Evolutionary conservation across 75 land plant genomes (phyloP), one percentile per base, ranked within the genome.

Genomic region (Adiantum capillusveneris): DNA sequence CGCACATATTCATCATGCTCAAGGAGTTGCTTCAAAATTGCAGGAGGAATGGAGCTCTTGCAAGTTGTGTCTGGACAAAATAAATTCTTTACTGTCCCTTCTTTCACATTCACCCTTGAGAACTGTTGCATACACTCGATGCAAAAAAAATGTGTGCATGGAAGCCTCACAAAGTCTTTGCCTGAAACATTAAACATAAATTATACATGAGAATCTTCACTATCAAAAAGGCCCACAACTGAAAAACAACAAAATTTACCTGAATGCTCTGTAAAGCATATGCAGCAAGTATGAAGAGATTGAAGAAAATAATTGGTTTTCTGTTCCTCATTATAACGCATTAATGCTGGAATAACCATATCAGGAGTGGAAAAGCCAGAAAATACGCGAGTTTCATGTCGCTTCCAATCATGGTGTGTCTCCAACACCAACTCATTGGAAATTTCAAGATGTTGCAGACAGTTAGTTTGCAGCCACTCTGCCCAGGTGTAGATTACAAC

Each of bases 91-190:
- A 88, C 76, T 1, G 79, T 75, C 19, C 97, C 97, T 56, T 92
- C 97, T 41, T 78, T 82, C 31, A 92, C 84, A 69, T 85, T 84
- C 55, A 82, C 70, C 29, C 60, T 68, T 25, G 74, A 60, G 44
- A 75, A 88, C 42, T 72, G 84, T 58, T 85, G 66, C 90, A 88
- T 78, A 63, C 97, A 92, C 29, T 62, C 83, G 77, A 63, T 39
- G 63, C 97, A 92, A 62, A 83, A 92, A 45, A 59, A 66, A 64
- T 92, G 97, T 42, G 75, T 74, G 61, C 97, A 92, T 49, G 81
- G 86, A 27, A 92, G 66, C 48, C 65, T 75, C 1, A 79, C 62
- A 68, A 92, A 88, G 7, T 83, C 76, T 22, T 62, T 63, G 11
- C 95, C 95, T 89, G 75, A 12, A 65, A 14, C 16, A 52, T 41